Base-by-base conservation (phyloP, 352 stramenopile species). In the Phytophthora constricta region DNA sequence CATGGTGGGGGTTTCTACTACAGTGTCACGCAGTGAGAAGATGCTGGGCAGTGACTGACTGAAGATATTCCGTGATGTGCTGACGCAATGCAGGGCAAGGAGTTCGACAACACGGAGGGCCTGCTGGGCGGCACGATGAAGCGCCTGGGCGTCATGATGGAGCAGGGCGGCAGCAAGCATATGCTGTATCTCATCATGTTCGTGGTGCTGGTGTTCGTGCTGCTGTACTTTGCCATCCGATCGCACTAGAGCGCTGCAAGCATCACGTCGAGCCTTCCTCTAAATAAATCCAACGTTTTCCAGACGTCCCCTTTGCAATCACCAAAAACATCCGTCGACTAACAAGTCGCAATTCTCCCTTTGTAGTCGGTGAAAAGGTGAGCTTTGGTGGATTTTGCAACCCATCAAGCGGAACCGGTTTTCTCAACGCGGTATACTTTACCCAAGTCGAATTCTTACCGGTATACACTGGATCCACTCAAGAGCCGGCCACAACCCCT, bases 151-250 rank as follows among this genome's bases (percentile, higher is more conserved):
- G 74, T 80, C 64, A 96, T 96, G 88, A 93, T 96, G 85, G 85
- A 94, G 33, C 86, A 93, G 28, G 88, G 88, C 46, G 86, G 88
- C 39, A 92, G 86, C 76, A 95, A 91, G 71, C 88, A 96, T 77
- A 96, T 96, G 88, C 82, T 93, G 58, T 93, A 95, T 58, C 76
- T 96, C 63, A 82, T 95, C 43, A 77, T 61, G 57, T 96, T 96
- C 53, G 88, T 96, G 26, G 83, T 96, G 16, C 61, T 96, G 49
- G 86, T 96, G 43, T 95, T 96, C 52, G 75, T 95, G 56, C 77
- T 96, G 60, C 77, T 96, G 28, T 96, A 95, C 72, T 91, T 87
- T 58, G 72, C 82, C 48, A 93, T 93, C 45, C 82, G 86, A 52
- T 90, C 79, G 14, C 68, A 90, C 49, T 90, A 90, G 67, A 77